phyloP scores from a whole-genome alignment of 176 grass and related monocot species.

The Zea mays region DNA sequence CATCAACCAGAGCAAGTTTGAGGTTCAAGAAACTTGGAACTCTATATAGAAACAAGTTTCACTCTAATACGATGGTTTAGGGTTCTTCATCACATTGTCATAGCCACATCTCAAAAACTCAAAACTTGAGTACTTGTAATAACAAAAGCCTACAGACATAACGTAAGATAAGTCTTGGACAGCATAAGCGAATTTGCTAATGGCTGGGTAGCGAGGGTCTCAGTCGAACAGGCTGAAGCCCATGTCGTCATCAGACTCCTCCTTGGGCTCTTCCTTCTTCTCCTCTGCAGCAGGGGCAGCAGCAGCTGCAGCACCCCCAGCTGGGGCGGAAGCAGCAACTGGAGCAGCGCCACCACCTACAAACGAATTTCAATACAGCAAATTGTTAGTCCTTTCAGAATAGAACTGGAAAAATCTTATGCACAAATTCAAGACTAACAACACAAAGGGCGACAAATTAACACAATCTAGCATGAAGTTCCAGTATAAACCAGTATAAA shows the following conservation, averaged over 20 bases:
- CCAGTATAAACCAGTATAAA: background rate
- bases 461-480: background rate
- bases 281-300: conserved; percentile 59
- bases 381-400: background rate
- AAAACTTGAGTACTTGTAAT: conserved; percentile 36
- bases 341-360: conserved; percentile 69
- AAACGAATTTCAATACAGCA: background rate
- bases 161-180: conserved; percentile 32
- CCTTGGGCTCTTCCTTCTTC: conserved; percentile 80
- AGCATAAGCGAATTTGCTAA: conserved; percentile 17
- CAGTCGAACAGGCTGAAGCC: conserved; percentile 86
- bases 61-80: conserved; percentile 1
- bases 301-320: conserved; percentile 35
- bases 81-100: conserved; percentile 26
- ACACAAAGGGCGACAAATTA: background rate
- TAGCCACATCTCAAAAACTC: conserved; percentile 27
- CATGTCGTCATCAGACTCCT: conserved; percentile 84
- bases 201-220: background rate
- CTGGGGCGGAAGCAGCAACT: conserved; percentile 47
- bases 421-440: background rate
- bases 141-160: conserved; percentile 27
- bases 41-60: conserved; percentile 26
- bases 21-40: no score
- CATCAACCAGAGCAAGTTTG: no score
- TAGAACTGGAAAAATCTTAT: no score